phyloP scores from a whole-genome alignment of 129 eudicot genomes.

The Smallanthus sonchifolius region DNA sequence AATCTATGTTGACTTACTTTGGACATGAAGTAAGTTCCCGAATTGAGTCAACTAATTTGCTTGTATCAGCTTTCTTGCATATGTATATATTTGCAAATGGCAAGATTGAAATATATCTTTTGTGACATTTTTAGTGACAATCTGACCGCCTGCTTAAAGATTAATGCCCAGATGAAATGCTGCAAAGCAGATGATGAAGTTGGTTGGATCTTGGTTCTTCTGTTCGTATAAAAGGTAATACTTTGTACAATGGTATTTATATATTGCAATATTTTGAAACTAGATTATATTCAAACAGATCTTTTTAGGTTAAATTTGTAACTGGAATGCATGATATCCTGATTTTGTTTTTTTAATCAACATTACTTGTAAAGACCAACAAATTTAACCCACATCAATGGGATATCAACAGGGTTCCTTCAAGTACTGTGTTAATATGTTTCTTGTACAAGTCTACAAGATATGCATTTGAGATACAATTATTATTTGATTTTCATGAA shows the following conservation, averaged over 20 bases:
- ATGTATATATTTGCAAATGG: too few relatives aligned
- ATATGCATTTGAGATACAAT: not conserved
- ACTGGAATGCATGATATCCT: not conserved
- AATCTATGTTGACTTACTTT: not conserved
- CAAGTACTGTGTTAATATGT: not conserved
- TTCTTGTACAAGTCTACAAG: not conserved
- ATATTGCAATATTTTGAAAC: not conserved
- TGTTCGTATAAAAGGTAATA: constrained; percentile 5
- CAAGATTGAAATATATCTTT: not conserved
- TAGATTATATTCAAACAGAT: not conserved
- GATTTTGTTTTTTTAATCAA: not conserved
- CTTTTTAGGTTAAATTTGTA: not conserved
- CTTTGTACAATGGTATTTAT: not conserved
- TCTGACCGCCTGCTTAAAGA: constrained; percentile 1
- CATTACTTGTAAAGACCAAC: not conserved
- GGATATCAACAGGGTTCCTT: constrained; percentile 2
- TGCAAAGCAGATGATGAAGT: not conserved
- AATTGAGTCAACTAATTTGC: not conserved
- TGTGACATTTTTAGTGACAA: not conserved
- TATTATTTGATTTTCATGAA: not conserved
- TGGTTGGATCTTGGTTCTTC: not conserved
- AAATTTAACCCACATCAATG: not conserved
- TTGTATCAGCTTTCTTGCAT: not conserved
- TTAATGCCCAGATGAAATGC: not conserved
- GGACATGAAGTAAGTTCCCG: constrained; percentile 14